A percentile compares a stretch with the other conserved stretches of the same genome.
Conservation (phyloP, 352 stramenopile species). For the Globisporangium nodosum region DNA sequence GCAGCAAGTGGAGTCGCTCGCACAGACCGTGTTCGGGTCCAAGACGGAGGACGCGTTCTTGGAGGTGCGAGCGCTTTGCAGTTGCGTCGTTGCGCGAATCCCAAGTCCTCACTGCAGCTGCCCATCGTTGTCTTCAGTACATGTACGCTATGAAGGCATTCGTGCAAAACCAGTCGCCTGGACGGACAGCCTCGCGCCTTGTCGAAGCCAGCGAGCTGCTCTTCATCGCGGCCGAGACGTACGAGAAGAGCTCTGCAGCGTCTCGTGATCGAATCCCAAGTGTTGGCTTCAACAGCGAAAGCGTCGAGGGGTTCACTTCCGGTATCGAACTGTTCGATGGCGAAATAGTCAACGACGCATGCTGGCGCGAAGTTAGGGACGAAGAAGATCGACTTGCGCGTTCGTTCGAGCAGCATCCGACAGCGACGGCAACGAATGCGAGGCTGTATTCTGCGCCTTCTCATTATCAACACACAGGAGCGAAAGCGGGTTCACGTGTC, state of each 20-base stretch:
- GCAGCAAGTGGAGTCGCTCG: slow-evolving; percentile 33
- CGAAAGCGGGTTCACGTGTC: not conserved
- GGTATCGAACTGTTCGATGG: not conserved
- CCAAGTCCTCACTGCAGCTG: not conserved
- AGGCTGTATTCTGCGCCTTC: not conserved
- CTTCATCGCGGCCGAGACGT: slow-evolving; percentile 39
- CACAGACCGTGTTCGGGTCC: slow-evolving; percentile 37
- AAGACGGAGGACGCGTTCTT: slow-evolving; percentile 41
- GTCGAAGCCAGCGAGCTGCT: slow-evolving; percentile 46
- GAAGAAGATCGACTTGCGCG: not conserved
- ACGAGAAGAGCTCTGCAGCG: slow-evolving; percentile 23
- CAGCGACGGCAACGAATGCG: not conserved
- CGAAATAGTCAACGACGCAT: not conserved
- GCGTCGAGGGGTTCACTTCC: not conserved
- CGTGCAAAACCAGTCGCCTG: slow-evolving; percentile 16
- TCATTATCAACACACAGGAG: not conserved
- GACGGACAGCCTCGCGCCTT: slow-evolving; percentile 13
- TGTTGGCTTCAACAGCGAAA: not conserved
- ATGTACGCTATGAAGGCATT: slow-evolving; percentile 39
- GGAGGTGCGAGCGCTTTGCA: slow-evolving; percentile 21
- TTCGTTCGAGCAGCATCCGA: not conserved
- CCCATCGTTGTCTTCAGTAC: slow-evolving; percentile 20
- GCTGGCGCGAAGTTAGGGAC: not conserved
- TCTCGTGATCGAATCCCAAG: not conserved
- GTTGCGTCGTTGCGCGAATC: not conserved